These are phyloP conservation scores for Vanilla planifolia DNA, from an alignment of 106 monocot species.

Conservation along the genomic window DNA sequence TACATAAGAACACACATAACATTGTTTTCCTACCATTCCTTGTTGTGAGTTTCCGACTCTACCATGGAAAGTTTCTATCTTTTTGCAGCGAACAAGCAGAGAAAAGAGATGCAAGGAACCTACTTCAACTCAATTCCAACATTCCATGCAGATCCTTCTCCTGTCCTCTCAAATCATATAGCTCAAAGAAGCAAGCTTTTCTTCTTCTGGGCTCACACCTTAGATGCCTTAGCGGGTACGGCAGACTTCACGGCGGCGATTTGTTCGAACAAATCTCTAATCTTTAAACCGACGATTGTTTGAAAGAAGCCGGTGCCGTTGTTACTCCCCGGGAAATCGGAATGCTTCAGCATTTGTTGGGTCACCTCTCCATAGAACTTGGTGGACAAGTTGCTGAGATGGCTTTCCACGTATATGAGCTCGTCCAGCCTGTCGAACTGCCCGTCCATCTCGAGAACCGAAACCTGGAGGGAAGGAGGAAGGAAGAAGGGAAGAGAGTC, in stretches of 20 bases:
- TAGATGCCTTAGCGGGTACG: slow-evolving; percentile 49
- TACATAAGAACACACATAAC: too few species aligned
- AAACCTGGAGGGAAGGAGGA: slow-evolving; percentile 48
- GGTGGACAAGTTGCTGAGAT: slow-evolving; percentile 86
- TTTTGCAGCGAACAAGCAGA: too few species aligned
- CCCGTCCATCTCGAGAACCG: slow-evolving; percentile 95
- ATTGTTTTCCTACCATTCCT: too few species aligned
- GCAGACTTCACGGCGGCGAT: slow-evolving; percentile 44
- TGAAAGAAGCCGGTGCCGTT: slow-evolving; percentile 98
- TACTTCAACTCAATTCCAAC: too few species aligned
- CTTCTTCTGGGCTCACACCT: slow-evolving; percentile 38
- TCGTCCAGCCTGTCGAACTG: slow-evolving; percentile 96
- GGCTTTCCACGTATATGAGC: slow-evolving; percentile 95
- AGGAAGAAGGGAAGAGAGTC: not conserved
- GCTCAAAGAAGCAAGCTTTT: too few species aligned
- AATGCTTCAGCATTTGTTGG: slow-evolving; percentile 91
- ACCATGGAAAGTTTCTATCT: too few species aligned
- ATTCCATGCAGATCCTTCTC: too few species aligned
- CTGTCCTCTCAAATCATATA: too few species aligned
- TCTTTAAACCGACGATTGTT: slow-evolving; percentile 85
- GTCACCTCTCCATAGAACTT: slow-evolving; percentile 98
- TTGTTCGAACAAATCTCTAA: slow-evolving; percentile 87
- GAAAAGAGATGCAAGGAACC: too few species aligned
- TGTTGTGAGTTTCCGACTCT: too few species aligned
- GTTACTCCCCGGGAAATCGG: slow-evolving; percentile 93